Conservation (phyloP, 2,329 filamentous ascomycete genomes). For the Sclerotinia minor region DNA sequence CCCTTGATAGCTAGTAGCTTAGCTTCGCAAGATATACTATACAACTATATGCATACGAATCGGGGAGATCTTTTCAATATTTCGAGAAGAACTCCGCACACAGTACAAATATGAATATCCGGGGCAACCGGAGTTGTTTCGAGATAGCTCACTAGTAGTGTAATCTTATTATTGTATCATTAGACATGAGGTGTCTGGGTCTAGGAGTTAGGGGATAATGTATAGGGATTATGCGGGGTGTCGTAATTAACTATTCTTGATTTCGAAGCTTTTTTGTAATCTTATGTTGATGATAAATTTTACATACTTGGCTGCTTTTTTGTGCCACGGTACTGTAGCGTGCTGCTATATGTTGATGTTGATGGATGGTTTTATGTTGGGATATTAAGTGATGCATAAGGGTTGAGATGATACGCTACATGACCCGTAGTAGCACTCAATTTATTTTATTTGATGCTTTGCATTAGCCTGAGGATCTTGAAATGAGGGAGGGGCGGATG, state of each 20-base stretch:
- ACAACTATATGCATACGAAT: slow-evolving; percentile 14
- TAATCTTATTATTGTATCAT: neutral
- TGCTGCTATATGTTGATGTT: neutral
- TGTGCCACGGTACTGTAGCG: neutral
- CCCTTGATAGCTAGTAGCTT: slow-evolving; percentile 9
- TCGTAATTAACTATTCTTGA: neutral
- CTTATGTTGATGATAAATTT: neutral
- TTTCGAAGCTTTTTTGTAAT: slow-evolving; percentile 14
- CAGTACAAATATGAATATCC: neutral
- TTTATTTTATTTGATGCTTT: slow-evolving; percentile 5
- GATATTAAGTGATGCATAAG: neutral
- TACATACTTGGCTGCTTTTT: neutral
- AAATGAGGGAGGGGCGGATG: neutral
- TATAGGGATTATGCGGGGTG: neutral
- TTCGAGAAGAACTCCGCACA: neutral
- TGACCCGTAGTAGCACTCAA: neutral
- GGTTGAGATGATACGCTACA: slow-evolving; percentile 8
- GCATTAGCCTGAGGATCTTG: slow-evolving; percentile 12
- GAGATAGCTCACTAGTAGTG: neutral
- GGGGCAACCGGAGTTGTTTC: neutral
- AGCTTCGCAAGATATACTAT: neutral
- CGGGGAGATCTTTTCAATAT: neutral
- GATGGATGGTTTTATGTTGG: neutral
- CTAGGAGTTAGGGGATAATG: neutral
- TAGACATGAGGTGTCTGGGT: neutral